phyloP scores from a whole-genome alignment of 148 eudicot species.

The Persicaria maculosa region DNA sequence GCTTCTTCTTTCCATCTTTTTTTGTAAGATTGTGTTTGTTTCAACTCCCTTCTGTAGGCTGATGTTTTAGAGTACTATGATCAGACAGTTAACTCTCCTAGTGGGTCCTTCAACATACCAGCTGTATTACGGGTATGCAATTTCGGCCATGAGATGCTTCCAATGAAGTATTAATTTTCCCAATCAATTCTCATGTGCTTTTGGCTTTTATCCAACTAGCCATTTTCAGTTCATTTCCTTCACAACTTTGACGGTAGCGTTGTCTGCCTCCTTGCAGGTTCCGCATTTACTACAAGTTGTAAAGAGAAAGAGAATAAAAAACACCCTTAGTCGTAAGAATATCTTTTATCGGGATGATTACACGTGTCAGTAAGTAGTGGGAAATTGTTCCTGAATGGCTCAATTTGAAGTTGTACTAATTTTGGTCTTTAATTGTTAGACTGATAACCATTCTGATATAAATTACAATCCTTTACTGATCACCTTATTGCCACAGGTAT shows the following conservation, averaged over 20 bases:
- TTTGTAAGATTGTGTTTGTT: background rate
- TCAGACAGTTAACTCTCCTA: conserved; percentile 80
- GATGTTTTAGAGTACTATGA: conserved; percentile 96
- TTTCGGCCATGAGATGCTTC: background rate
- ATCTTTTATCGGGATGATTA: conserved; percentile 69
- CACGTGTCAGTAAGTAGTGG: conserved; percentile 78
- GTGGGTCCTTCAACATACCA: conserved; percentile 91
- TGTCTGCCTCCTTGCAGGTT: conserved; percentile 44
- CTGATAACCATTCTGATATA: background rate
- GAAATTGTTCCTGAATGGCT: background rate
- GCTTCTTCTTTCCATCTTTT: background rate
- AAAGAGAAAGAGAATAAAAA: conserved; percentile 65
- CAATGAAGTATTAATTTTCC: background rate
- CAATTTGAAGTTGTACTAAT: background rate
- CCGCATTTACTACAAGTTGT: conserved; percentile 89
- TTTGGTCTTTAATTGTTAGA: background rate
- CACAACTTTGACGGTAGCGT: conserved; percentile 2
- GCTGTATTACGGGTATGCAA: conserved; percentile 83
- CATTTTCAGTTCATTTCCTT: background rate
- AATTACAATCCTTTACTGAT: background rate
- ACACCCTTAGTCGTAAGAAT: conserved; percentile 80
- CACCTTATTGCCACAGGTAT: conserved; percentile 38
- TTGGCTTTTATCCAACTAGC: background rate
- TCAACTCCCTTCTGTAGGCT: conserved; percentile 44
- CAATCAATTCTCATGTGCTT: background rate